A percentile compares a stretch with the other conserved stretches of the same genome.
Conservation (phyloP, 2,329 filamentous ascomycete genomes). For the Colletotrichum liriopes region DNA sequence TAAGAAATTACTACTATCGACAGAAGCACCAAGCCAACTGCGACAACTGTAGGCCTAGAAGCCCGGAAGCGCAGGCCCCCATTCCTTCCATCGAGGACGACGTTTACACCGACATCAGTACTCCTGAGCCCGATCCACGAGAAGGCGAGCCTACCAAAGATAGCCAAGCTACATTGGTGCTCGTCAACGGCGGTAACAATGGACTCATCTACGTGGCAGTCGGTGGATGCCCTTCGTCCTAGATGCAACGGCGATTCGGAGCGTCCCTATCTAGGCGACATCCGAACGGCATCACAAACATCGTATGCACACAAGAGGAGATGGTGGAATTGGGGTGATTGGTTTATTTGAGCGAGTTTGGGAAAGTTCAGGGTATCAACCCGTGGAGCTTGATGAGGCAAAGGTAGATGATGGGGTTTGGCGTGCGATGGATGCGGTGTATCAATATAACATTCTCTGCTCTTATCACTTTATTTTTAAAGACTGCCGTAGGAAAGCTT, state of each 20-base stretch:
- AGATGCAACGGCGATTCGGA: neutral
- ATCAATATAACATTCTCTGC: neutral
- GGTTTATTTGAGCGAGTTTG: neutral
- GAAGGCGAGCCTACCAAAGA: neutral
- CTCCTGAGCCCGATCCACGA: neutral
- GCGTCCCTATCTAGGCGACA: neutral
- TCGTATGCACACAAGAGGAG: neutral
- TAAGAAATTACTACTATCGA: neutral
- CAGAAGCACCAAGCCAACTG: neutral
- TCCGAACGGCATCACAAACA: neutral
- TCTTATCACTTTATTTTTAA: neutral
- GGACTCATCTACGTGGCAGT: neutral
- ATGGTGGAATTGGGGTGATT: neutral
- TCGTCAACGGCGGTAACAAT: neutral
- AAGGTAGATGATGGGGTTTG: neutral
- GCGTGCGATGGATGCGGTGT: neutral
- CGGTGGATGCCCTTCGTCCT: neutral
- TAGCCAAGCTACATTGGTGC: neutral
- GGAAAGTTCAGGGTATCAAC: neutral
- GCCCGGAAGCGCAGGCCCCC: neutral
- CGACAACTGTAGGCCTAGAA: neutral
- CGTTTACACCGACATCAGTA: neutral
- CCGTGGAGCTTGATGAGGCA: neutral
- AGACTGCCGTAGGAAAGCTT: neutral
- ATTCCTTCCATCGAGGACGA: neutral